Conservation (phyloP, 2,329 filamentous ascomycete species). For the Pseudocercospora macadamiae region DNA sequence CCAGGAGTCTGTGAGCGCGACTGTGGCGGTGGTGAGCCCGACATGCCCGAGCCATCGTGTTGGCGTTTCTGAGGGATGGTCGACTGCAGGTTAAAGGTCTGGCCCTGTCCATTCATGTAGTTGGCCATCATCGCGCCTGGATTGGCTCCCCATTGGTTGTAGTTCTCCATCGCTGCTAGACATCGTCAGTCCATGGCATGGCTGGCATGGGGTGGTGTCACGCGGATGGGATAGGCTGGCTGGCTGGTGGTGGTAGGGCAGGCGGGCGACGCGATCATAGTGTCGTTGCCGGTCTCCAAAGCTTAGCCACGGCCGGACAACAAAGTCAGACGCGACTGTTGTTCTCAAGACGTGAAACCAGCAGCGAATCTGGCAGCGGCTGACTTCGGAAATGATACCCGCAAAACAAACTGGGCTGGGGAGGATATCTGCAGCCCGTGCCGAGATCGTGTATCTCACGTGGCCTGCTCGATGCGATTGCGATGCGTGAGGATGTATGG, state of each 20-base stretch:
- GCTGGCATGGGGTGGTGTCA: slow-evolving; percentile 1
- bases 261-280: neutral
- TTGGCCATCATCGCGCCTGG: neutral
- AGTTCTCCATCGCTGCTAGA: slow-evolving; percentile 4
- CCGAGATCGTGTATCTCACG: neutral
- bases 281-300: neutral
- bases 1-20: slow-evolving; percentile 88
- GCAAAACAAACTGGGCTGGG: neutral
- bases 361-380: neutral
- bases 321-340: neutral
- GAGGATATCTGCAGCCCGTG: neutral
- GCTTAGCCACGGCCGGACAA: neutral
- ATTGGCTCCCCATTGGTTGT: slow-evolving; percentile 7
- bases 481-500: neutral
- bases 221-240: neutral
- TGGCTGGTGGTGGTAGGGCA: too few relatives aligned
- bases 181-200: neutral
- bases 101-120: slow-evolving; percentile 49
- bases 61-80: slow-evolving; percentile 89
- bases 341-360: neutral
- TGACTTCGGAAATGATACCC: slow-evolving; percentile 1
- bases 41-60: slow-evolving; percentile 72
- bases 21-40: slow-evolving; percentile 76
- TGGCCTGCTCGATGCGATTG: neutral
- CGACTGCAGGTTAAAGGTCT: slow-evolving; percentile 79